Conservation (phyloP, 2,329 filamentous ascomycete species). For the Sphaerulina vaccinii region DNA sequence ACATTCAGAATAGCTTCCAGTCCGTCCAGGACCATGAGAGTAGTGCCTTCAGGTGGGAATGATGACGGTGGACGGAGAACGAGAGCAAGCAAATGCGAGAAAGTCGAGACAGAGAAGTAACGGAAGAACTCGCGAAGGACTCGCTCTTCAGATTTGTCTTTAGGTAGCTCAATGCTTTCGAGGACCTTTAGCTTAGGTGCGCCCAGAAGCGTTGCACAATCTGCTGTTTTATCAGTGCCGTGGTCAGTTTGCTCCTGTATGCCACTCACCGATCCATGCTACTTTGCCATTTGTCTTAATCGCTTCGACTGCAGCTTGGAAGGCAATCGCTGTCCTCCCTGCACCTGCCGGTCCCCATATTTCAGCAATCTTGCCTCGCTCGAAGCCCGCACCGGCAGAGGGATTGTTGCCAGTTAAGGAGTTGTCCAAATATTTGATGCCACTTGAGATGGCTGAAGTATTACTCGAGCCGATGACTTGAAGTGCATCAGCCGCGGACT, state of each 20-base stretch:
- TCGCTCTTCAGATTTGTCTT: not conserved
- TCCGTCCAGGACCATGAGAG: slow-evolving; percentile 74
- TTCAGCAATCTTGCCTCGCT: slow-evolving; percentile 77
- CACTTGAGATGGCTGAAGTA: slow-evolving; percentile 12
- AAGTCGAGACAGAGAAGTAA: slow-evolving; percentile 60
- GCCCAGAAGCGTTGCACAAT: slow-evolving; percentile 19
- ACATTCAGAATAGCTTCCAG: slow-evolving; percentile 74
- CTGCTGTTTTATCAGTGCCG: not conserved
- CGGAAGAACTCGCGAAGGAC: slow-evolving; percentile 47
- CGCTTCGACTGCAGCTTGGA: slow-evolving; percentile 50
- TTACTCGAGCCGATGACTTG: not conserved
- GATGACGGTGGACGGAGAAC: slow-evolving; percentile 64
- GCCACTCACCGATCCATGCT: slow-evolving; percentile 62
- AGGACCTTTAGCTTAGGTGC: slow-evolving; percentile 9
- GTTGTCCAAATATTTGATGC: slow-evolving; percentile 15
- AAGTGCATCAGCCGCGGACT: slow-evolving; percentile 17
- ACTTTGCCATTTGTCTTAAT: slow-evolving; percentile 62
- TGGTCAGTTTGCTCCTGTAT: not conserved
- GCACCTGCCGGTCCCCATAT: slow-evolving; percentile 82
- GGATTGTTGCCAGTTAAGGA: slow-evolving; percentile 12
- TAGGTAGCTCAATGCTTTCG: not conserved
- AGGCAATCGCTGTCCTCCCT: slow-evolving; percentile 80
- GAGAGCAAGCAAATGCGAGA: slow-evolving; percentile 69
- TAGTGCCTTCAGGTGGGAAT: slow-evolving; percentile 63
- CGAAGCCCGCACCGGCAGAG: slow-evolving; percentile 56